Base-by-base conservation (phyloP, 495 filamentous ascomycete species). In the Amniculicola lignicola region DNA sequence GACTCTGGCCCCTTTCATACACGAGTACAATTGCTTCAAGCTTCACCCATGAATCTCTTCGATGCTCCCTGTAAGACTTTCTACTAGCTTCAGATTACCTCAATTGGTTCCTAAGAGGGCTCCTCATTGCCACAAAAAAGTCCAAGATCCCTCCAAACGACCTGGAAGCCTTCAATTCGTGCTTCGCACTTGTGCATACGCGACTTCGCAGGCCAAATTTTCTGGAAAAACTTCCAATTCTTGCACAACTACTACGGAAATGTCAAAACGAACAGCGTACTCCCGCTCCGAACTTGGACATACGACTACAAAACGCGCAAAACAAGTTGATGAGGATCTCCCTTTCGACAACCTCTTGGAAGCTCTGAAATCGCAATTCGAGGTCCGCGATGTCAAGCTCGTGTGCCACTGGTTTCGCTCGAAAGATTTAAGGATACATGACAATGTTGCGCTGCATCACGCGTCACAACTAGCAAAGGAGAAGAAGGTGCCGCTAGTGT, bases 341-440 rank as follows among this genome's bases (percentile, higher is more conserved):
- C 72, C 73, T 0, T 70, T 59, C 38, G 52, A 59, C 36, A 19
- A 59, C 15, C 61, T 74, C n/a, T 4, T 49, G n/a, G 39, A 61
- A 36, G 47, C 50, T 12, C 61, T 74, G 16, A 50, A 68, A 19
- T 14, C 64, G 1, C 68, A 68, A 35, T 43, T 57, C n/a, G 55
- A 55, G 1, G 50, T 64, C 2, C 35, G 63, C 7, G 47, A 67
- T 4, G 59, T 64, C 3, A 46, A 44, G 0, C 69, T 66, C 39
- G 64, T 74, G 4, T 47, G 64, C 6, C 73, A 74, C 43, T 74
- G 73, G 72, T 73, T 74, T 51, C 68, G 72, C 4, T 61, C 57
- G 47, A 73, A 71, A 53, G 72, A 74, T 33, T 52, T 76, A 14
- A 62, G 74, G 3, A 72, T 71, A 40, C 68, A 75, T n/a, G 74